phyloP scores from a whole-genome alignment of 176 grass and related monocot species.

The Eremochloa ophiuroides region DNA sequence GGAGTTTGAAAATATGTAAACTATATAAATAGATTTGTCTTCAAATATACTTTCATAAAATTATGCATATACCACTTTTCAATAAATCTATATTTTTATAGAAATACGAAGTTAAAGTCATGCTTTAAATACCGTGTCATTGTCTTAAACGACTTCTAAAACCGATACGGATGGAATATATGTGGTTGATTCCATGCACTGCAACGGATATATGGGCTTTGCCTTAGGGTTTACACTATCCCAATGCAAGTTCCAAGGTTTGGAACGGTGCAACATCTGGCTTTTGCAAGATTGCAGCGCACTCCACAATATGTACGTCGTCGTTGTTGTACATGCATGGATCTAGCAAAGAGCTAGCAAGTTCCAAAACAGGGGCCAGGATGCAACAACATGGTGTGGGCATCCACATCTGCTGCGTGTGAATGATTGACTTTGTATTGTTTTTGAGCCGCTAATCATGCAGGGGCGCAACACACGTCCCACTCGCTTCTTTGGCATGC shows the following conservation, averaged over 20 bases:
- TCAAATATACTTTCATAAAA: too few species aligned
- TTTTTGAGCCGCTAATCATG: not conserved
- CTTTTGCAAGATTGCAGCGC: not conserved
- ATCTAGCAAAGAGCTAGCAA: not conserved
- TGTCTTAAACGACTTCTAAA: too few species aligned
- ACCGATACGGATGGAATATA: too few species aligned
- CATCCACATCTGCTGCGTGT: not conserved
- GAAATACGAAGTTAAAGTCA: too few species aligned
- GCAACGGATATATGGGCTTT: not conserved
- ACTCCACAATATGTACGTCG: not conserved
- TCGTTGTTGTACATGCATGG: not conserved
- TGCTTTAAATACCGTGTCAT: too few species aligned
- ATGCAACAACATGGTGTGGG: not conserved
- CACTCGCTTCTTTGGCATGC: slow-evolving; percentile 1
- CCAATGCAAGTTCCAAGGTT: slow-evolving; percentile 23
- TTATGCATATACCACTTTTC: too few species aligned
- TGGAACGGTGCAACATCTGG: not conserved
- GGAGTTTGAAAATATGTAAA: too few species aligned
- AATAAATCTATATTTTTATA: too few species aligned
- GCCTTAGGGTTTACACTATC: slow-evolving; percentile 22
- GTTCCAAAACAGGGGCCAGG: not conserved
- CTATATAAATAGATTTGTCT: too few species aligned
- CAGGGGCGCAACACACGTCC: not conserved
- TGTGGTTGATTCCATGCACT: not conserved
- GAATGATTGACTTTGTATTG: slow-evolving; percentile 6